Conservation (phyloP, 345 rosid genomes). For the Camelina sativa region DNA sequence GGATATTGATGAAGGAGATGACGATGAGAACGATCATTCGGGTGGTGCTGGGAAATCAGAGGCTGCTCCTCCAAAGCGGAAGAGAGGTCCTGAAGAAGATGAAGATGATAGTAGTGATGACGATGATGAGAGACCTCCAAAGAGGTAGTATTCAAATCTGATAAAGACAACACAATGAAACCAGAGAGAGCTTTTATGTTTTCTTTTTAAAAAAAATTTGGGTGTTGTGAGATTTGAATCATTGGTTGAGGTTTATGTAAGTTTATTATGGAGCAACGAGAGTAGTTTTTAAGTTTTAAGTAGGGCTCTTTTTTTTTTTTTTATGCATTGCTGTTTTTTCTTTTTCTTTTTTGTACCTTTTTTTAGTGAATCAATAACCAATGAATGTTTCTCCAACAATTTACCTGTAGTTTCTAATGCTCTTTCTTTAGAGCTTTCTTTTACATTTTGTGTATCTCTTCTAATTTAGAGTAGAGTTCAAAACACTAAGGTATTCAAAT, state of each 20-base stretch:
- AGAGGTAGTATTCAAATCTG: conserved; percentile 62
- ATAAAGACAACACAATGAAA: conserved; percentile 8
- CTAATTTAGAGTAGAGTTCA: neutral
- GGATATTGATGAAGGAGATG: conserved; percentile 54
- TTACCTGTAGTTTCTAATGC: conserved; percentile 17
- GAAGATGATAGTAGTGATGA: conserved; percentile 69
- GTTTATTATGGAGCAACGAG: conserved; percentile 39
- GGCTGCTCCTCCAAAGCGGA: conserved; percentile 73
- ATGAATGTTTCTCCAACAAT: conserved; percentile 38
- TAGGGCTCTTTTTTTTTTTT: neutral
- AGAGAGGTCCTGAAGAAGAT: conserved; percentile 60
- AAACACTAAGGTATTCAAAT: neutral
- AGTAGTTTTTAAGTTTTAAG: conserved; percentile 34
- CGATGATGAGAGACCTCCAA: conserved; percentile 85
- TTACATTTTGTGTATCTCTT: neutral
- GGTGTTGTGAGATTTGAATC: conserved; percentile 42
- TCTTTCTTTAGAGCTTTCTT: conserved; percentile 12
- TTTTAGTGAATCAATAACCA: conserved; percentile 40
- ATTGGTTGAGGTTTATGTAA: conserved; percentile 45
- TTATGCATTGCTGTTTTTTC: conserved; percentile 35
- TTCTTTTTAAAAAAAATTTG: neutral
- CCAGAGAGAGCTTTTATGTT: conserved; percentile 16
- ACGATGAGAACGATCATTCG: conserved; percentile 56
- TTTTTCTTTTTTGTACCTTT: neutral
- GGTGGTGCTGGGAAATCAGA: conserved; percentile 62